Evolutionary conservation across 495 filamentous ascomycete species (phyloP).

Genomic region (Jackrogersella multiformis): DNA sequence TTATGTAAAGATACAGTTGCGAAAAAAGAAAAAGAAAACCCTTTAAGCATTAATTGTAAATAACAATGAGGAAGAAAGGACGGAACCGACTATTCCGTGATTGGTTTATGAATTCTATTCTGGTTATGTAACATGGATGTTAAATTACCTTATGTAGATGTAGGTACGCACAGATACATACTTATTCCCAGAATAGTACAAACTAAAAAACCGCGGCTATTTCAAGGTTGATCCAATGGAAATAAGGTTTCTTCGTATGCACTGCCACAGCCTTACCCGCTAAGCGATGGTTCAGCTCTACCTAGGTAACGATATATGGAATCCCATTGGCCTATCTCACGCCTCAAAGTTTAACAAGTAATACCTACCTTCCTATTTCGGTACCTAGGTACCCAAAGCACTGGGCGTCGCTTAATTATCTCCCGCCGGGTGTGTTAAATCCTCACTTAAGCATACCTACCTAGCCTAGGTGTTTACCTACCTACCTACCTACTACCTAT

Average conservation of each 20-base stretch:
- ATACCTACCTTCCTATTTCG: too few species aligned
- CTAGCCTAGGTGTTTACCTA: too few species aligned
- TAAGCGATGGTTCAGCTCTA: slow-evolving; percentile 27
- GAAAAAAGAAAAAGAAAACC: too few species aligned
- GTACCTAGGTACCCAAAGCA: slow-evolving; percentile 6
- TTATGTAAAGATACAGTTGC: too few species aligned
- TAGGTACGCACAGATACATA: background rate
- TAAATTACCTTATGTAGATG: too few species aligned
- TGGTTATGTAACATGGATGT: background rate
- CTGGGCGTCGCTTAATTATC: background rate
- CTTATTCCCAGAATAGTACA: slow-evolving; percentile 26
- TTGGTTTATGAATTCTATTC: too few species aligned
- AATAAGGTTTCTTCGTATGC: slow-evolving; percentile 1
- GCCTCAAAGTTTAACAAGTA: slow-evolving; percentile 3
- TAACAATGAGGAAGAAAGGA: too few species aligned
- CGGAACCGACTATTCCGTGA: too few species aligned
- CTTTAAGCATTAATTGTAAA: too few species aligned
- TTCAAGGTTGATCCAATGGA: slow-evolving; percentile 13
- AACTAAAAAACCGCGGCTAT: slow-evolving; percentile 3
- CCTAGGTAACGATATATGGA: background rate
- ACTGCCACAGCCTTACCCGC: slow-evolving; percentile 28
- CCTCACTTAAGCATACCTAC: background rate
- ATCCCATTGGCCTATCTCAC: slow-evolving; percentile 8
- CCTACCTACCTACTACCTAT: too few species aligned
- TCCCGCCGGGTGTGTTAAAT: slow-evolving; percentile 7